Evolutionary conservation across 1,284 basidiomycete genomes (phyloP).

Genomic region (Ceraceosorus bombacis): DNA sequence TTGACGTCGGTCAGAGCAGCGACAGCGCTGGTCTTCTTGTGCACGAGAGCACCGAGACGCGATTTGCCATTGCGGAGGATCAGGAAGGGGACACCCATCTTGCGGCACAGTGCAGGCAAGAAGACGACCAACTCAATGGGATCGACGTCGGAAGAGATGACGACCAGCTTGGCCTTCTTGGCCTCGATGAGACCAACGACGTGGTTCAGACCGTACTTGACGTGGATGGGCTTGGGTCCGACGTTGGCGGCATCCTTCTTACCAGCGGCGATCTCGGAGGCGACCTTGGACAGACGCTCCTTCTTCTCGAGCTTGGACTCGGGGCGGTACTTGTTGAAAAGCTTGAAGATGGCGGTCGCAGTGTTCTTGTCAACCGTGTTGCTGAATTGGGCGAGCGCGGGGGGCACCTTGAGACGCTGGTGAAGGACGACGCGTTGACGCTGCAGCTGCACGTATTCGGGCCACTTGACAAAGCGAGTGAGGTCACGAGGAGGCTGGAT

Average conservation of each 20-base stretch:
- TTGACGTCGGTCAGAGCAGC: slow-evolving; percentile 85
- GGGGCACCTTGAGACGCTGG: slow-evolving; percentile 97
- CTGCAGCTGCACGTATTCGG: slow-evolving; percentile 95
- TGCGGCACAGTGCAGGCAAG: slow-evolving; percentile 92
- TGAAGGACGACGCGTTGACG: slow-evolving; percentile 97
- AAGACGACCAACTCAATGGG: slow-evolving; percentile 91
- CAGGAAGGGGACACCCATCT: slow-evolving; percentile 97
- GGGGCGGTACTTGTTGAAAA: slow-evolving; percentile 89
- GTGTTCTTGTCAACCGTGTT: slow-evolving; percentile 99
- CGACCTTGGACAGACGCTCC: slow-evolving; percentile 71
- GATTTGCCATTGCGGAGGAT: slow-evolving; percentile 92
- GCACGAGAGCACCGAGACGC: slow-evolving; percentile 88
- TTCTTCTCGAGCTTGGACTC: slow-evolving; percentile 98
- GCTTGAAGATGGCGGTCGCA: slow-evolving; percentile 93
- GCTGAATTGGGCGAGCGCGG: slow-evolving; percentile 94
- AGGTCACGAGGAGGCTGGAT: slow-evolving; percentile 83
- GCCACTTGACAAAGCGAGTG: slow-evolving; percentile 99
- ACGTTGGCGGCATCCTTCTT: slow-evolving; percentile 48
- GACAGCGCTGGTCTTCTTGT: slow-evolving; percentile 96
- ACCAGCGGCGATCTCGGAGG: slow-evolving; percentile 67
- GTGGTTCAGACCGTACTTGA: slow-evolving; percentile 97
- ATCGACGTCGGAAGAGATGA: slow-evolving; percentile 97
- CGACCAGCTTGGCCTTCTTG: slow-evolving; percentile 93
- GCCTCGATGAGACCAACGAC: slow-evolving; percentile 79
- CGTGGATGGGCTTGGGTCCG: slow-evolving; percentile 78